Base-by-base conservation (phyloP, 352 stramenopile genomes). In the Globisporangium parvum region DNA sequence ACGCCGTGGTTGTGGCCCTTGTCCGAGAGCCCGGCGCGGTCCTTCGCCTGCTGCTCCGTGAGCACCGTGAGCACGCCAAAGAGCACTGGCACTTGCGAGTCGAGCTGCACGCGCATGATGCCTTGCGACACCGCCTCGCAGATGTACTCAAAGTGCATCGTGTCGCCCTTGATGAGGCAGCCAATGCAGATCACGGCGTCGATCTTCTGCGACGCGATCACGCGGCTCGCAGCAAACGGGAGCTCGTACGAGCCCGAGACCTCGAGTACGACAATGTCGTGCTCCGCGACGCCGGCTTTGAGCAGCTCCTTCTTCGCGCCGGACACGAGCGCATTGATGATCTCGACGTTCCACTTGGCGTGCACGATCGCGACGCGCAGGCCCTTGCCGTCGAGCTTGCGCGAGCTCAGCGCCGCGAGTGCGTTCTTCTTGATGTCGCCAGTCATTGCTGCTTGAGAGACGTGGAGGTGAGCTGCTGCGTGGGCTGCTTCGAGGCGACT, bases 71-170 rank as follows among this genome's bases (percentile, higher is more conserved):
- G 83, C 41, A 99, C 96, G 41, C 91, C 91, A 64, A 97, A 97
- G 53, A 96, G 67, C 67, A 93, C 81, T 6, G 87, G 83, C 51
- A 92, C 76, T 41, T 77, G 77, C 26, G 93, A 94, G 66, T 97
- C 80, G 57, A 98, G 73, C 67, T 93, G 84, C 63, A 99, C 94
- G 65, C 86, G 85, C 96, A 99, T 99, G 67, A 99, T 93, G 56
- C 96, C 96, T 61, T 95, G 88, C 39, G 93, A 81, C n/a, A 98
- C 91, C 51, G 96, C 87, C 57, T 98, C 92, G 49, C 88, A 95
- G 77, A 99, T 99, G 80, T 99, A 99, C 88, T 99, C 97, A 71
- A 99, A 99, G 78, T 99, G 97, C 86, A 98, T 97, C 15, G 97
- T 99, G 52, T 98, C 95, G 49, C 97, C 96, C 71, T 98, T 98